A percentile compares a stretch with the other conserved stretches of the same genome.
Conservation (phyloP, 331 rosid genomes). For the Quercus tomentella region DNA sequence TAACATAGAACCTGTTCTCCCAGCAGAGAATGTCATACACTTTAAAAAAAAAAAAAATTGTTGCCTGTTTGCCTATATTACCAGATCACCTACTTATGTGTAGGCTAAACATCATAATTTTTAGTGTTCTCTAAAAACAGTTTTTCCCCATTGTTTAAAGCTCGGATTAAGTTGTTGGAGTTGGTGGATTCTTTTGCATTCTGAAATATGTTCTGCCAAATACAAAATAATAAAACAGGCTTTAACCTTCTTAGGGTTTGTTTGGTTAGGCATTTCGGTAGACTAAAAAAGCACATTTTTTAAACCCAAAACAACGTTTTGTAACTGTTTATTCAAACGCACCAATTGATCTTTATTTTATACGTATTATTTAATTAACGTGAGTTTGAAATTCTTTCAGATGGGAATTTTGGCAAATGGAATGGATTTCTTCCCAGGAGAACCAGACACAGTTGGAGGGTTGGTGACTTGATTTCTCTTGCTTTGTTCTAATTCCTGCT, state of each 20-base stretch:
- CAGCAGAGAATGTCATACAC: too few relatives aligned
- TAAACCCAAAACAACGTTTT: too few relatives aligned
- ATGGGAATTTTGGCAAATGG: constrained; percentile 8
- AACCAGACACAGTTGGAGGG: constrained; percentile 13
- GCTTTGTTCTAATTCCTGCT: background rate
- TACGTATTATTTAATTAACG: background rate
- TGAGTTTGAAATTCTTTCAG: constrained; percentile 14
- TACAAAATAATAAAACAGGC: too few relatives aligned
- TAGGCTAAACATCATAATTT: background rate
- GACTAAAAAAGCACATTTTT: too few relatives aligned
- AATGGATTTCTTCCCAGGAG: constrained; percentile 5
- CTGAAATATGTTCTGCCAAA: too few relatives aligned
- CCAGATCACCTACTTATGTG: too few relatives aligned
- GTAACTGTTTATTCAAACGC: background rate
- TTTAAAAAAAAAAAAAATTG: too few relatives aligned
- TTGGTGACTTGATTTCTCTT: background rate
- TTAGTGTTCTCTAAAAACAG: background rate
- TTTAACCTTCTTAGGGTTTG: too few relatives aligned
- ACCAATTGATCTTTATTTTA: background rate
- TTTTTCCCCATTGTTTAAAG: background rate
- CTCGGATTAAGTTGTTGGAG: background rate
- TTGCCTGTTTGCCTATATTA: too few relatives aligned
- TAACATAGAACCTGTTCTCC: too few relatives aligned
- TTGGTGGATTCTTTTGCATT: background rate
- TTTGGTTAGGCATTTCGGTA: too few relatives aligned